Conservation (phyloP, 139 green algal species). For the Chlamydomonas eustigma region DNA sequence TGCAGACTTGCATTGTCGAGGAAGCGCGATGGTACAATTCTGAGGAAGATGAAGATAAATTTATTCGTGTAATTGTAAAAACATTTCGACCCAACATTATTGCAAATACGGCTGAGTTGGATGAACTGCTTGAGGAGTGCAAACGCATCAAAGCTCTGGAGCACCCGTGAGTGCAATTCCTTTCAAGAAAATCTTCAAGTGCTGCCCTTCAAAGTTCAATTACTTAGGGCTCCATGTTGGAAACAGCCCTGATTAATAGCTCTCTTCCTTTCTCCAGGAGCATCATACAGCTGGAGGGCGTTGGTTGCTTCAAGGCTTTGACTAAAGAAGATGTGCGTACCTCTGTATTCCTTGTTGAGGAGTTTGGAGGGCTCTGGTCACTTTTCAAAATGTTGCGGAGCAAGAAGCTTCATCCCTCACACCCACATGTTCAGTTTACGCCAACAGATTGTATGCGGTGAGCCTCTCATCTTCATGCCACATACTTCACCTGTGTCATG, state of each 20-base stretch:
- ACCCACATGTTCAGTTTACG: constrained; percentile 10
- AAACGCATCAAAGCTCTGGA: neutral
- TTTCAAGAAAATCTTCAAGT: too few relatives aligned
- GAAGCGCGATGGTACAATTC: constrained; percentile 4
- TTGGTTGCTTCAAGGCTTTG: neutral
- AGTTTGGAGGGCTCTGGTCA: neutral
- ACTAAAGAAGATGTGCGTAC: neutral
- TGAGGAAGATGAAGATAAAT: neutral
- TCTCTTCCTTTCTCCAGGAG: neutral
- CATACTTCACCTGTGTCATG: too few relatives aligned
- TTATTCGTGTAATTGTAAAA: neutral
- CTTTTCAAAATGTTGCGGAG: constrained; percentile 9
- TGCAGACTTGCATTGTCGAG: neutral
- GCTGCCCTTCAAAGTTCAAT: neutral
- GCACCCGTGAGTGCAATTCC: neutral
- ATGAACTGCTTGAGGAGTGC: neutral
- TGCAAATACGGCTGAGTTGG: neutral
- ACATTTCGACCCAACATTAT: neutral
- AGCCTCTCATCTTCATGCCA: too few relatives aligned
- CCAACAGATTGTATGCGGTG: constrained; percentile 4
- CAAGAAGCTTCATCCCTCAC: neutral
- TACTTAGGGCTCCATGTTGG: neutral
- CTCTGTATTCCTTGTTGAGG: constrained; percentile 1
- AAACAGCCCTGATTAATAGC: neutral
- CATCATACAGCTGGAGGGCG: neutral